A percentile compares a stretch with the other conserved stretches of the same genome.
Conservation (phyloP, 306 rosid genomes). For the Vicia faba region DNA sequence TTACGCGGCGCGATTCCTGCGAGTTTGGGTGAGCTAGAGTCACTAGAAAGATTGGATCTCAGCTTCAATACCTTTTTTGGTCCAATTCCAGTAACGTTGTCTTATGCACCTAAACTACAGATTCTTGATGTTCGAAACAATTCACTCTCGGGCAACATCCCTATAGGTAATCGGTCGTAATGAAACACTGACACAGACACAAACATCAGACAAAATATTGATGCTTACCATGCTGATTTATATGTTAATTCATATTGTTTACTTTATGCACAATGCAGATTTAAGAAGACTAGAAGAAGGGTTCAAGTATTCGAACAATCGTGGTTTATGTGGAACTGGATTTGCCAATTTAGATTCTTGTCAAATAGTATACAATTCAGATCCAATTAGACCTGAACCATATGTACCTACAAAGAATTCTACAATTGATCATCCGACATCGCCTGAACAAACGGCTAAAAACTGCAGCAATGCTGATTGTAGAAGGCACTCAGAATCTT, state of each 20-base stretch:
- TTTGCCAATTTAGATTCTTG: slow-evolving; percentile 56
- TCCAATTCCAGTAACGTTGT: slow-evolving; percentile 72
- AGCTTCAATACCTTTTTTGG: slow-evolving; percentile 77
- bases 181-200: background rate
- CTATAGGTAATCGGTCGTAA: slow-evolving; percentile 52
- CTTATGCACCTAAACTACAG: slow-evolving; percentile 58
- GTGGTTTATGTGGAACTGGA: slow-evolving; percentile 71
- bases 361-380: slow-evolving; percentile 42
- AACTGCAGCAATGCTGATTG: slow-evolving; percentile 52
- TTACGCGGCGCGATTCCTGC: slow-evolving; percentile 85
- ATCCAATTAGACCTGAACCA: slow-evolving; percentile 72
- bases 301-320: slow-evolving; percentile 68
- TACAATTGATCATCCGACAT: slow-evolving; percentile 55
- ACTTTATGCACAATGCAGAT: slow-evolving; percentile 46
- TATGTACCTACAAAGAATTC: slow-evolving; percentile 56
- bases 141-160: slow-evolving; percentile 73
- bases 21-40: slow-evolving; percentile 64
- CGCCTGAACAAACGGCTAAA: slow-evolving; percentile 46
- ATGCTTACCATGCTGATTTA: background rate
- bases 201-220: background rate
- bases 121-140: slow-evolving; percentile 70
- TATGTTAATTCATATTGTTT: slow-evolving; percentile 12
- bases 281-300: slow-evolving; percentile 59
- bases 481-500: slow-evolving; percentile 50
- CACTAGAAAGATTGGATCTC: slow-evolving; percentile 67